phyloP scores from a whole-genome alignment of 2,329 filamentous ascomycete species.

The Laburnicola sp. region DNA sequence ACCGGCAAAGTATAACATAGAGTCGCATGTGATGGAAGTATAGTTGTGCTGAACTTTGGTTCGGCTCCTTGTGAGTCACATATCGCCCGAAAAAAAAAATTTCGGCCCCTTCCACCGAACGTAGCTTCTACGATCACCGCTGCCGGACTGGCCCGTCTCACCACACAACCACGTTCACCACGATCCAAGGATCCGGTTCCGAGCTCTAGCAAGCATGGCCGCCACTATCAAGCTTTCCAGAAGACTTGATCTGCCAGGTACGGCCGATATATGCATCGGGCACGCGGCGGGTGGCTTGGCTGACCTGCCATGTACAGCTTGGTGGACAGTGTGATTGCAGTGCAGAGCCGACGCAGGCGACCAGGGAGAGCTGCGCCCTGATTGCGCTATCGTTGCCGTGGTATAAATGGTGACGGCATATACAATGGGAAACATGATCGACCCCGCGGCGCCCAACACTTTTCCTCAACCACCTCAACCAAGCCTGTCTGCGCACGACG shows the following conservation, averaged over 20 bases:
- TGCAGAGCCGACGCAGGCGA: background rate
- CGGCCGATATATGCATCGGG: slow-evolving; percentile 10
- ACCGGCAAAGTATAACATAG: background rate
- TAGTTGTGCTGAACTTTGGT: too few relatives aligned
- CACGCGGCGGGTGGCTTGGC: slow-evolving; percentile 8
- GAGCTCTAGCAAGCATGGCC: slow-evolving; percentile 3
- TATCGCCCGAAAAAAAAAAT: too few relatives aligned
- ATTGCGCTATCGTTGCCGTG: background rate
- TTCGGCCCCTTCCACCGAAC: too few relatives aligned
- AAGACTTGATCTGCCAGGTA: slow-evolving; percentile 18
- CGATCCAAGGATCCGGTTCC: slow-evolving; percentile 2
- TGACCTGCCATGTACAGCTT: slow-evolving; percentile 15
- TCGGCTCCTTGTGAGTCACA: too few relatives aligned
- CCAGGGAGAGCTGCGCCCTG: background rate
- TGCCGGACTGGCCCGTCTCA: background rate
- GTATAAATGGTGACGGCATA: too few relatives aligned
- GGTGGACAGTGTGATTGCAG: slow-evolving; percentile 1
- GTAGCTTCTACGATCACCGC: background rate
- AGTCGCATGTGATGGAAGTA: too few relatives aligned
- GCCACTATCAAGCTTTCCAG: slow-evolving; percentile 11
- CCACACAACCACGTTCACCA: background rate
- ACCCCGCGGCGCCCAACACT: background rate
- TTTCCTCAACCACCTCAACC: background rate
- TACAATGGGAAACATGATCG: too few relatives aligned
- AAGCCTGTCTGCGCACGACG: background rate